phyloP scores from a whole-genome alignment of 1,139 yeast genomes.

The Torulaspora globosa region DNA sequence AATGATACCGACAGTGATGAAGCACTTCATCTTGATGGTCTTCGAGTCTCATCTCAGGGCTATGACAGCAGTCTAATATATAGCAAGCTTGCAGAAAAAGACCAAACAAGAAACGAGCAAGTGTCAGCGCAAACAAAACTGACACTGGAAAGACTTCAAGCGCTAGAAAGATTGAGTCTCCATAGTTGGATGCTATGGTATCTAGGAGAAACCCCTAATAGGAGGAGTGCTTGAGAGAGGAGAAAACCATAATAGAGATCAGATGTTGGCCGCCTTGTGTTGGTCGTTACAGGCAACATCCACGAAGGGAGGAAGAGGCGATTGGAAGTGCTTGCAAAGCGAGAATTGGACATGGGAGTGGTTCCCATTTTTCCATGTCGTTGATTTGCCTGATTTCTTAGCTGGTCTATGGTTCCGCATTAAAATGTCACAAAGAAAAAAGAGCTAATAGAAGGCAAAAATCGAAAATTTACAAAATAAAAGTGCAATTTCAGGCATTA shows the following conservation, averaged over 20 bases:
- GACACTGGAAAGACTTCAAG: background rate
- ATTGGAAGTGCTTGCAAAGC: background rate
- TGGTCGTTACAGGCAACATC: too few relatives aligned
- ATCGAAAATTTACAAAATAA: background rate
- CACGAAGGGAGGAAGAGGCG: background rate
- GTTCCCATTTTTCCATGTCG: background rate
- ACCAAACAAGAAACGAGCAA: conserved; percentile 9
- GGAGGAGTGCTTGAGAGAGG: background rate
- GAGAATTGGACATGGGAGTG: background rate
- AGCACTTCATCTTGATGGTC: background rate
- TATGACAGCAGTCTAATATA: background rate
- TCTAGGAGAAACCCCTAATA: background rate
- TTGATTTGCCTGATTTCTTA: background rate
- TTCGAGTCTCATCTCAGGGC: conserved; percentile 1
- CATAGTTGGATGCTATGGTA: too few relatives aligned
- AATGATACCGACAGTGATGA: background rate
- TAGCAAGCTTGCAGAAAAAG: conserved; percentile 1
- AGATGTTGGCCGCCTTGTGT: too few relatives aligned
- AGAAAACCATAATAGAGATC: too few relatives aligned
- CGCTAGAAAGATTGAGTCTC: background rate
- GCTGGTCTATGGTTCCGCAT: background rate
- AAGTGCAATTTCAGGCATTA: background rate
- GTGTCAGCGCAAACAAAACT: conserved; percentile 3
- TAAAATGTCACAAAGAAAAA: conserved; percentile 1
- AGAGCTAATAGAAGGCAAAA: background rate